Base-by-base conservation (phyloP, 176 grass and related monocot genomes). In the Aegilops longissima region DNA sequence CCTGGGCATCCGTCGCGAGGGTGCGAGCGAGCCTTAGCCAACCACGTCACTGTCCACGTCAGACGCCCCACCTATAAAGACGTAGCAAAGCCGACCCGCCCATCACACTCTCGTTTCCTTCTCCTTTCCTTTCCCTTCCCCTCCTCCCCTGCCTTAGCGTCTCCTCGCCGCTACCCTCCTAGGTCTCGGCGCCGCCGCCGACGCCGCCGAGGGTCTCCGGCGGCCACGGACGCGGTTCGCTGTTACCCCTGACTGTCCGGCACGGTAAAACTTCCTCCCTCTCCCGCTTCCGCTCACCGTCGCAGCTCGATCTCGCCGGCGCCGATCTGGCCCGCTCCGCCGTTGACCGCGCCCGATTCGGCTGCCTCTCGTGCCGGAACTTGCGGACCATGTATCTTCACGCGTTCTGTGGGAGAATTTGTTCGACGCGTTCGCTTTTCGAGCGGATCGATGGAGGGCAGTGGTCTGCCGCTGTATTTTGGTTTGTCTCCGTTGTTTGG, bases 21-120 rank as follows among this genome's bases (percentile, higher is more conserved):
- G 36, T 24, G 39, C 38, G 16, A n/a, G 42, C 36, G 74, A 90
- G 51, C 84, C 84, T 81, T 90, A 87, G 77, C 87, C 85, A 72
- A 33, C 87, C 91, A 90, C 81, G 84, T 89, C 91, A 87, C 44
- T 4, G 4, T 83, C 87, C 91, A 92, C 61, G 91, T 92, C 91
- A 90, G 64, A 29, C 45, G 16, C 8, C 24, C 69, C 38, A 81
- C 9, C 76, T 84, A 83, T 89, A 84, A 87, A 51, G 4, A 30
- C 3, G 21, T 40, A 24, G 27, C 62, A 30, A 61, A 58, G 56
- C 56, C 64, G 20, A 45, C 34, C 73, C 36, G 30, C 79, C 13
- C 79, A 71, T 74, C 71, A 66, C 39, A 24, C 23, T 51, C 54
- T 72, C 66, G 20, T 58, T 73, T 66, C 66, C 42, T 70, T 62